Evolutionary conservation across 1,139 yeast genomes (phyloP).

Genomic region (Lodderomyces parapsilosis): DNA sequence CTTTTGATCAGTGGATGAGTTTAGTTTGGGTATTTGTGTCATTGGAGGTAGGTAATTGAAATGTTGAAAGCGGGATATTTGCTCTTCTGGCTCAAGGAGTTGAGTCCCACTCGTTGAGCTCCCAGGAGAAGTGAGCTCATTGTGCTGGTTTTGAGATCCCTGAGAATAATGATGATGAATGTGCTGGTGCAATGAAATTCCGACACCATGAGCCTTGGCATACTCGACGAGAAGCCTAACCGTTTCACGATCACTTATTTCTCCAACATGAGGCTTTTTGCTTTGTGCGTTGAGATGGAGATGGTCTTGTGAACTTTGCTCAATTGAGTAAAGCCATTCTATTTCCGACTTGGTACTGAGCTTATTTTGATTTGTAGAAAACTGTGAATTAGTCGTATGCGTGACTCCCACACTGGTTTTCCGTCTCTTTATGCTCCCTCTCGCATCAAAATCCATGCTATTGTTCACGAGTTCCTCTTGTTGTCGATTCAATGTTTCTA

Average conservation of each 20-base stretch:
- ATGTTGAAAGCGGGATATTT: conserved; percentile 60
- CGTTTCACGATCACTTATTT: conserved; percentile 48
- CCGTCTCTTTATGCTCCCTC: conserved; percentile 5
- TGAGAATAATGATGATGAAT: conserved; percentile 61
- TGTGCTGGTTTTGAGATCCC: background rate
- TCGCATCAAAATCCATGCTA: conserved; percentile 5
- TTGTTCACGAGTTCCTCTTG: conserved; percentile 14
- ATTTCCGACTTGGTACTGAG: background rate
- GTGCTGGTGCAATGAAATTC: conserved; percentile 80
- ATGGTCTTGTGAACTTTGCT: background rate
- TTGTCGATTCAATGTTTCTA: conserved; percentile 14
- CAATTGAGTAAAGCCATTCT: conserved; percentile 4
- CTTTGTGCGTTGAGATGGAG: background rate
- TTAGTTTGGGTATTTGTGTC: conserved; percentile 67
- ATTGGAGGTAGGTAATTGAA: conserved; percentile 72
- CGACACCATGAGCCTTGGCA: conserved; percentile 60
- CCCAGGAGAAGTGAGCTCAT: conserved; percentile 8
- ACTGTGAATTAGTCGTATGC: background rate
- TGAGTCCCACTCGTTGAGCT: background rate
- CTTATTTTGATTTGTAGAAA: background rate
- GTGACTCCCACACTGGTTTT: background rate
- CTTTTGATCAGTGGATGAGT: conserved; percentile 51
- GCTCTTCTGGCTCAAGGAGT: conserved; percentile 51
- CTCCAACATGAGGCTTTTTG: conserved; percentile 32
- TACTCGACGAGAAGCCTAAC: conserved; percentile 59